Evolutionary conservation across 208 protist species (phyloP).

Genomic region (Trypanosoma scelopori): DNA sequence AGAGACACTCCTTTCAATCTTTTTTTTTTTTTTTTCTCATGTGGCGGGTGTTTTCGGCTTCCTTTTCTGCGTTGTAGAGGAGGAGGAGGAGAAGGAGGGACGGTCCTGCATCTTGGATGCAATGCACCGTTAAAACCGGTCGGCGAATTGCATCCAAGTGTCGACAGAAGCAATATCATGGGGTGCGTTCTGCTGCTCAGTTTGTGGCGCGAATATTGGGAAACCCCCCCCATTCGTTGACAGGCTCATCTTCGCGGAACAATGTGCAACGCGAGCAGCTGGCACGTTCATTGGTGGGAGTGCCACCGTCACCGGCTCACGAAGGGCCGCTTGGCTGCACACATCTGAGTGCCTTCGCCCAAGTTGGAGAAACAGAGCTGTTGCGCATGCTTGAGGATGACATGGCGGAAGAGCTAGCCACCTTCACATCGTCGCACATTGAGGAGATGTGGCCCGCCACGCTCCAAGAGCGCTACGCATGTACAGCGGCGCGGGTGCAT

Average conservation of each 20-base stretch:
- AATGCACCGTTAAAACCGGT: slow-evolving; percentile 5
- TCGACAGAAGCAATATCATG: slow-evolving; percentile 29
- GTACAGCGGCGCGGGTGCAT: slow-evolving; percentile 2
- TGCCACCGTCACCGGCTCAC: slow-evolving; percentile 30
- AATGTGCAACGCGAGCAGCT: slow-evolving; percentile 5
- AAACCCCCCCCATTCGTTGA: not conserved
- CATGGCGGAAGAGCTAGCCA: slow-evolving; percentile 1
- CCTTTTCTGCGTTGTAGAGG: not conserved
- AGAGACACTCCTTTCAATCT: not conserved
- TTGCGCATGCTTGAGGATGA: slow-evolving; percentile 7
- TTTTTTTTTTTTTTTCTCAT: not conserved
- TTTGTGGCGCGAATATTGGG: slow-evolving; percentile 19
- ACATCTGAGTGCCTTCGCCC: slow-evolving; percentile 18
- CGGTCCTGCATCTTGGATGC: slow-evolving; percentile 7
- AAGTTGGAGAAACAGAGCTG: slow-evolving; percentile 9
- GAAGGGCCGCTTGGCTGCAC: slow-evolving; percentile 32
- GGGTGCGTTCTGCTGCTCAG: slow-evolving; percentile 21
- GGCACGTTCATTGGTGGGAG: slow-evolving; percentile 14
- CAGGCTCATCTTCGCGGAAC: not conserved
- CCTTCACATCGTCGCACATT: slow-evolving; percentile 24
- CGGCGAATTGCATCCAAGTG: slow-evolving; percentile 1
- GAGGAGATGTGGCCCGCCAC: slow-evolving; percentile 30
- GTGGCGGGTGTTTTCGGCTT: not conserved
- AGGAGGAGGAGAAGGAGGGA: not conserved
- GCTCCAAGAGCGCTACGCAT: slow-evolving; percentile 29